These are phyloP conservation scores for Xylaria bambusicola DNA, from an alignment of 495 filamentous ascomycete species.

Conservation along the genomic window DNA sequence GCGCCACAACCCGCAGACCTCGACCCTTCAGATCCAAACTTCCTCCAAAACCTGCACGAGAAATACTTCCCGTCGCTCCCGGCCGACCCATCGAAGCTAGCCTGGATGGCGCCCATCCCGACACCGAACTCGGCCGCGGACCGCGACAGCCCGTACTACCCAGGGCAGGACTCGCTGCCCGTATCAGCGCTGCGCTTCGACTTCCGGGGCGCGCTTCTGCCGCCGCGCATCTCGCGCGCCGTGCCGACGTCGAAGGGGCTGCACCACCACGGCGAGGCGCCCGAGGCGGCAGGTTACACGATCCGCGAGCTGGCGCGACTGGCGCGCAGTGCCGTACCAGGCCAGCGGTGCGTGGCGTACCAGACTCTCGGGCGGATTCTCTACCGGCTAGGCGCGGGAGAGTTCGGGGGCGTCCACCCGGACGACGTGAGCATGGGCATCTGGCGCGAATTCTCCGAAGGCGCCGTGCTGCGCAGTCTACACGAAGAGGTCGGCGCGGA, in stretches of 20 bases:
- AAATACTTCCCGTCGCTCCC: slow-evolving; percentile 92
- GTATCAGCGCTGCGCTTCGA: slow-evolving; percentile 84
- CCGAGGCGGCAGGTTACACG: slow-evolving; percentile 92
- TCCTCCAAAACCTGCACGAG: slow-evolving; percentile 77
- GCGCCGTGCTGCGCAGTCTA: slow-evolving; percentile 71
- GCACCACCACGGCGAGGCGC: slow-evolving; percentile 92
- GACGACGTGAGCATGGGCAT: slow-evolving; percentile 59
- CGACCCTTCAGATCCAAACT: slow-evolving; percentile 78
- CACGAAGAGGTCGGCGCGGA: slow-evolving; percentile 60
- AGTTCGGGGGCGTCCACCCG: slow-evolving; percentile 65
- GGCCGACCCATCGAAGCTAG: slow-evolving; percentile 78
- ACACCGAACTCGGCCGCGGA: slow-evolving; percentile 58
- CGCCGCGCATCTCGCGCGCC: slow-evolving; percentile 68
- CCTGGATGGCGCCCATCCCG: slow-evolving; percentile 81
- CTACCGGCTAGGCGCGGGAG: slow-evolving; percentile 76
- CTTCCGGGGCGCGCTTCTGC: slow-evolving; percentile 74
- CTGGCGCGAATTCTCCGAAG: slow-evolving; percentile 77
- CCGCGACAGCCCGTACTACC: slow-evolving; percentile 76
- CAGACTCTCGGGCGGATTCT: slow-evolving; percentile 85
- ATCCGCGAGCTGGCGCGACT: slow-evolving; percentile 83
- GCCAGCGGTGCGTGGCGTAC: slow-evolving; percentile 88
- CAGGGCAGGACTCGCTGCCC: slow-evolving; percentile 66
- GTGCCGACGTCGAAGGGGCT: slow-evolving; percentile 76
- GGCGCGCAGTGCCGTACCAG: slow-evolving; percentile 76
- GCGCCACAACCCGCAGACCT: slow-evolving; percentile 59